Base-by-base conservation (phyloP, 306 rosid species). In the Senna siamea region DNA sequence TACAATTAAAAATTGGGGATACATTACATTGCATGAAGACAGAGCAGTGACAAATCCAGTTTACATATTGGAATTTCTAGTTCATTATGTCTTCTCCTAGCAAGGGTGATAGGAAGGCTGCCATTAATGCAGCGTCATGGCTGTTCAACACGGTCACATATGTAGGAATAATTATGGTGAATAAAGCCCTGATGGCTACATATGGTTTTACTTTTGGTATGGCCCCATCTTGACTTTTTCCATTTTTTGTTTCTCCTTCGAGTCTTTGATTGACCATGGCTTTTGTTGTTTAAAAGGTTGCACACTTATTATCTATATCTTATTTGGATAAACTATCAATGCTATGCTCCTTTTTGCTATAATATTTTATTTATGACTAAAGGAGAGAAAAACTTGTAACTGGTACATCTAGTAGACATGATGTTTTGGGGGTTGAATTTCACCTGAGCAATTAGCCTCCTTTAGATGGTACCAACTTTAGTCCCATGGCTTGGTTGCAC, bases 11-110 rank as follows among this genome's bases (percentile, higher is more conserved):
- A 67, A 57, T 55, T 62, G 30, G 72, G 64, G 68, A 60, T 68
- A 69, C 60, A 51, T 26, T 71, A 65, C 67, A 7, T 75, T 81
- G 78, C 65, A 76, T 66, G 77, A 76, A 70, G 56, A 69, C 40
- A 15, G 76, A 69, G 35, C 30, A 9, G 78, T 83, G 76, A 81
- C 37, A 12, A 53, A 51, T 52, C 70, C 69, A 30, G 55, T 55
- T 57, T 40, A 43, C n/a, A n/a, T n/a, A n/a, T n/a, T n/a, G n/a
- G n/a, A n/a, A n/a, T n/a, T n/a, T n/a, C n/a, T n/a, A n/a, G n/a
- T n/a, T n/a, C n/a, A n/a, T n/a, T n/a, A n/a, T n/a, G n/a, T n/a
- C n/a, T n/a, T n/a, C n/a, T n/a, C n/a, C n/a, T n/a, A n/a, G n/a
- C n/a, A n/a, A n/a, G n/a, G n/a, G n/a, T n/a, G n/a, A n/a, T n/a